Conservation (phyloP, 352 stramenopile species). For the Phytophthora foliorum region DNA sequence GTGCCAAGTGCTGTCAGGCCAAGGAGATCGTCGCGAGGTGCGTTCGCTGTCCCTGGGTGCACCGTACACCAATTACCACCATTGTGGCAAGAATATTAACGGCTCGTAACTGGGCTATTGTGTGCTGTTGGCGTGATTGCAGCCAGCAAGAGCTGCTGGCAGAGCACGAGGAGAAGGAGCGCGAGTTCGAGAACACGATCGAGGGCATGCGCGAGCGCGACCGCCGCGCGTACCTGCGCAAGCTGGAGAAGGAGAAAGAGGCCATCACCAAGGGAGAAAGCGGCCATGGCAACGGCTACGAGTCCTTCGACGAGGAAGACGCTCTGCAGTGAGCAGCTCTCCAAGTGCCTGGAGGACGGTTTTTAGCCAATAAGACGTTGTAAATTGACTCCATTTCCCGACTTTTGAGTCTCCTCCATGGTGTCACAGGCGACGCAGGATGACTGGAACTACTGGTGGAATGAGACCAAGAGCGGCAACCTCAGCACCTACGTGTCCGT, state of each 20-base stretch:
- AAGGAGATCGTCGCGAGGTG: conserved; percentile 81
- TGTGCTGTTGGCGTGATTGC: conserved; percentile 16
- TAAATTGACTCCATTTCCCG: conserved; percentile 24
- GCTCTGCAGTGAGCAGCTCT: conserved; percentile 41
- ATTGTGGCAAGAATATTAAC: background rate
- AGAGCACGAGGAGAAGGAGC: conserved; percentile 56
- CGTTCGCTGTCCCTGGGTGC: conserved; percentile 7
- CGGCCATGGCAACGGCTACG: conserved; percentile 45
- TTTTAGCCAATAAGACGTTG: conserved; percentile 39
- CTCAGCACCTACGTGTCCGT: conserved; percentile 75
- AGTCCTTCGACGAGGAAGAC: conserved; percentile 70
- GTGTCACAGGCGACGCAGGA: conserved; percentile 61
- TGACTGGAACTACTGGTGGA: conserved; percentile 70
- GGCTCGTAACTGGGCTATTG: background rate
- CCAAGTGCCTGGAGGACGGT: conserved; percentile 2
- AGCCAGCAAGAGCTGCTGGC: conserved; percentile 64
- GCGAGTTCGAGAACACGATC: conserved; percentile 60
- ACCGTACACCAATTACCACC: background rate
- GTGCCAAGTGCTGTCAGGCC: conserved; percentile 87
- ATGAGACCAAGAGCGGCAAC: conserved; percentile 53
- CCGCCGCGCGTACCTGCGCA: conserved; percentile 75
- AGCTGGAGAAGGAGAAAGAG: conserved; percentile 68
- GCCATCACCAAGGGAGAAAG: conserved; percentile 42
- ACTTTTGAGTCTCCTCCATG: conserved; percentile 5
- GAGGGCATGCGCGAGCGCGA: conserved; percentile 85